phyloP scores from a whole-genome alignment of 2,329 filamentous ascomycete genomes.

The Xylaria sp. region DNA sequence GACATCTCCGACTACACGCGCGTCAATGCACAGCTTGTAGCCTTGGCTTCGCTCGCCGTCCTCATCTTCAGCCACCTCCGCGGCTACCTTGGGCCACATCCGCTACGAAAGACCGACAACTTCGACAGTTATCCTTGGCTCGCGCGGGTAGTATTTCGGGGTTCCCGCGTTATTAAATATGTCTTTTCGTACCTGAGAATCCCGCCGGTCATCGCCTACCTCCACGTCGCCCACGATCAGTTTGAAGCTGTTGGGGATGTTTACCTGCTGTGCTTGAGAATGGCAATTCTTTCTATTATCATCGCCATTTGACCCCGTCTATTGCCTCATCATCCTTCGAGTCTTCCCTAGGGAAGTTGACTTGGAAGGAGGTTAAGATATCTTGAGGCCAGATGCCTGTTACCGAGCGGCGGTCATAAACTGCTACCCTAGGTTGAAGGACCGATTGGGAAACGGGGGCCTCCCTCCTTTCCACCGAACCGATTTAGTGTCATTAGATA shows the following conservation, averaged over 20 bases:
- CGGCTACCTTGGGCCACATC: conserved; percentile 8
- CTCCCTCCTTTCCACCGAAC: too few relatives aligned
- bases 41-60: neutral
- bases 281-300: neutral
- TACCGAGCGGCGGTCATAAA: too few relatives aligned
- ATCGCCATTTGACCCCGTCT: conserved; percentile 4
- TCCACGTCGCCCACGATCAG: neutral
- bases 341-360: too few relatives aligned
- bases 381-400: too few relatives aligned
- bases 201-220: neutral
- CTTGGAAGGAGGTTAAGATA: too few relatives aligned
- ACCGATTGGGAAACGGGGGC: too few relatives aligned
- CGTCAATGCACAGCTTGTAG: neutral
- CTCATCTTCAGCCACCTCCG: neutral
- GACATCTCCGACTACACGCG: conserved; percentile 13
- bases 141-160: neutral
- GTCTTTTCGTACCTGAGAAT: conserved; percentile 11
- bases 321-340: too few relatives aligned
- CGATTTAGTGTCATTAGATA: too few relatives aligned
- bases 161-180: neutral
- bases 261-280: neutral
- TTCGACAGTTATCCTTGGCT: neutral
- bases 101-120: neutral
- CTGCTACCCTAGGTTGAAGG: too few relatives aligned
- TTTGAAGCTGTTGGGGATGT: conserved; percentile 2